Percentiles rank a stretch among this genome's conserved stretches.
Evolutionary conservation across 805 yeast genomes (phyloP).

Genomic region (Candida stauntonica): DNA sequence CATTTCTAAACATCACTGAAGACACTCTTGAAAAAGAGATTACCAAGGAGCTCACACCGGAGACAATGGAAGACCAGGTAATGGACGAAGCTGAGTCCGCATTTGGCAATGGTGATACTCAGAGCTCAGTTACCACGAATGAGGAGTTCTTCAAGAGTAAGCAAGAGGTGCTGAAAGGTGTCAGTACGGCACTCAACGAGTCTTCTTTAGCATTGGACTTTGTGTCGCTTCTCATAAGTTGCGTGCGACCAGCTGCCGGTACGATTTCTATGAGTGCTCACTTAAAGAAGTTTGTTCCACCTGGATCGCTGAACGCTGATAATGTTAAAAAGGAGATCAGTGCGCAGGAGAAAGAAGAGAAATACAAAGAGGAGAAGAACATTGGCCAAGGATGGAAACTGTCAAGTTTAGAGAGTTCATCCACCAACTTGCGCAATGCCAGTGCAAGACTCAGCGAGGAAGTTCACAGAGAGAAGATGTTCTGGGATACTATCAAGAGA

Average conservation of each 20-base stretch:
- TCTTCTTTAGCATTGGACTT: conserved; percentile 85
- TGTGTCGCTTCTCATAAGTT: conserved; percentile 75
- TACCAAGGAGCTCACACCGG: conserved; percentile 14
- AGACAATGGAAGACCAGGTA: conserved; percentile 5
- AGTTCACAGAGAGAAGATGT: conserved; percentile 54
- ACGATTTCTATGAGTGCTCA: conserved; percentile 85
- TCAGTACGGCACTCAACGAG: conserved; percentile 77
- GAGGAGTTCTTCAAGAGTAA: conserved; percentile 46
- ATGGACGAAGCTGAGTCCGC: conserved; percentile 11
- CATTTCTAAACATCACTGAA: conserved; percentile 55
- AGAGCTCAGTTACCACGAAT: conserved; percentile 31
- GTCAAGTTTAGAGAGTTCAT: conserved; percentile 56
- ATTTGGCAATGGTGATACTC: conserved; percentile 1
- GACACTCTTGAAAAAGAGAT: conserved; percentile 32
- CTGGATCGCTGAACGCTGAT: conserved; percentile 63
- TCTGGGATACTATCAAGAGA: conserved; percentile 50
- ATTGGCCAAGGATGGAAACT: conserved; percentile 74
- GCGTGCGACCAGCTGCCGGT: conserved; percentile 81
- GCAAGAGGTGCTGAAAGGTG: conserved; percentile 45
- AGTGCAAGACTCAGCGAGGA: conserved; percentile 49
- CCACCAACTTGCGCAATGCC: conserved; percentile 46
- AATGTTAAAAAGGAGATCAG: conserved; percentile 22
- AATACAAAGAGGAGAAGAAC: conserved; percentile 22
- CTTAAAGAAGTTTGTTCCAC: conserved; percentile 65
- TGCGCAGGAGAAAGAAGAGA: conserved; percentile 23